Conservation (phyloP, 495 filamentous ascomycete species). For the Bathelium albidoporum region DNA sequence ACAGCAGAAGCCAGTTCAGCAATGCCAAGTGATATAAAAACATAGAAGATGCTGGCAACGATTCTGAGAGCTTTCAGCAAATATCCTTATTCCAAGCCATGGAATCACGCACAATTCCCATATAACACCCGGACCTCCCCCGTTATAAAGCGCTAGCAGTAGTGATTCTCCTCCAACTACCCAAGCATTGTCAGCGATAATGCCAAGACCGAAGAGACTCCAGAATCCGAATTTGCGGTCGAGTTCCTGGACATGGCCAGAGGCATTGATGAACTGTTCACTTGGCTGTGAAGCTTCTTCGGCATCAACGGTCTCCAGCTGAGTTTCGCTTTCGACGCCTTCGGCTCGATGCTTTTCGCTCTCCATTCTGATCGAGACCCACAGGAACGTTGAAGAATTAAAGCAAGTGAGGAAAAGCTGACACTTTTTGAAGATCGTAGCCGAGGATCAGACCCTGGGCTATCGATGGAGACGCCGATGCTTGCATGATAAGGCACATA, state of each 20-base stretch:
- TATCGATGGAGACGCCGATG: too few species aligned
- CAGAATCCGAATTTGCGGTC: constrained; percentile 15
- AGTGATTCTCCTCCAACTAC: constrained; percentile 12
- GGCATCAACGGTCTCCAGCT: not conserved
- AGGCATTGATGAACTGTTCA: constrained; percentile 14
- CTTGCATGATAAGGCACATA: too few species aligned
- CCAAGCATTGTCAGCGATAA: constrained; percentile 17
- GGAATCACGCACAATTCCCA: constrained; percentile 41
- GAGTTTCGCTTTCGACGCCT: not conserved
- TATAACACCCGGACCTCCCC: constrained; percentile 46
- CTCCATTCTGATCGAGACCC: not conserved
- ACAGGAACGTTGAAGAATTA: not conserved
- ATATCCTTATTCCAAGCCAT: constrained; percentile 32
- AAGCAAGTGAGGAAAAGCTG: not conserved
- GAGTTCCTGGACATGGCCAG: constrained; percentile 18
- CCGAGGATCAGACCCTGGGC: not conserved
- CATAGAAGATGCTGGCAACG: constrained; percentile 45
- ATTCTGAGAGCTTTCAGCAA: constrained; percentile 19
- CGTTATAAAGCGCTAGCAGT: constrained; percentile 35
- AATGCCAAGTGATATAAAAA: constrained; percentile 39
- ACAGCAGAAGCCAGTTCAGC: constrained; percentile 70
- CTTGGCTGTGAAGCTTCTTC: not conserved
- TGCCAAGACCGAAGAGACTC: not conserved
- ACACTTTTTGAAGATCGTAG: not conserved
- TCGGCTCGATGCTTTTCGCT: not conserved